phyloP scores from a whole-genome alignment of 768 basidiomycete genomes.

The Udeniomyces megalosporus region DNA sequence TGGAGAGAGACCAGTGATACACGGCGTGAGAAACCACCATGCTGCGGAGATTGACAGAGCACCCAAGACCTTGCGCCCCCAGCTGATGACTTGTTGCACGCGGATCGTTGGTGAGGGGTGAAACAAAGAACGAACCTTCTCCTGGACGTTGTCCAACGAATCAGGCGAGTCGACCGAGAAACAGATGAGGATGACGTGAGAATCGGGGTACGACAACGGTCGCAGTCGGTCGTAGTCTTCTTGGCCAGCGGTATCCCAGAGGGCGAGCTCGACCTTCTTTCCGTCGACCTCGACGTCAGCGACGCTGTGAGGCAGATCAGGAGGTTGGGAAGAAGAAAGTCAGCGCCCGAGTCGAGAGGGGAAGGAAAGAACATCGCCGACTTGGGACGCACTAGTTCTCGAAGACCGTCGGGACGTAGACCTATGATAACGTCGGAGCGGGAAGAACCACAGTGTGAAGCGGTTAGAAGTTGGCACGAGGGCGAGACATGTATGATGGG shows the following conservation, averaged over 20 bases:
- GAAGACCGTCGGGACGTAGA: slow-evolving; percentile 97
- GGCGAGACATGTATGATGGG: too few relatives aligned
- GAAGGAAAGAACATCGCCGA: not conserved
- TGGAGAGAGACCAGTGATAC: not conserved
- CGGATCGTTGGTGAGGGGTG: not conserved
- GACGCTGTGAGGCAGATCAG: slow-evolving; percentile 25
- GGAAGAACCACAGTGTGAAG: not conserved
- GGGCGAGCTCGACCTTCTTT: slow-evolving; percentile 91
- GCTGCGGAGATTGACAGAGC: not conserved
- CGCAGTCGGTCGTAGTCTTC: slow-evolving; percentile 87
- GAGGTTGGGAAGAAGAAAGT: not conserved
- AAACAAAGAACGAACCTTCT: slow-evolving; percentile 54
- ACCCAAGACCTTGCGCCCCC: not conserved
- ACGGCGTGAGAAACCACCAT: not conserved
- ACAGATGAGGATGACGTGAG: slow-evolving; percentile 99
- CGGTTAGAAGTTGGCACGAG: too few relatives aligned
- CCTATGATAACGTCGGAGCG: slow-evolving; percentile 36
- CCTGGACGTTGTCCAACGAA: slow-evolving; percentile 97
- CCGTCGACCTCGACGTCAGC: slow-evolving; percentile 97
- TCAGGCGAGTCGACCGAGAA: slow-evolving; percentile 97
- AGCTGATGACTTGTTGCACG: not conserved
- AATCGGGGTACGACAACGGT: slow-evolving; percentile 94
- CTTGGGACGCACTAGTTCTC: slow-evolving; percentile 55
- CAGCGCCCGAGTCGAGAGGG: not conserved
- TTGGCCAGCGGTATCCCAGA: slow-evolving; percentile 99